Evolutionary conservation across 2,329 filamentous ascomycete genomes (phyloP).

Genomic region (Fusarium haematococcum): DNA sequence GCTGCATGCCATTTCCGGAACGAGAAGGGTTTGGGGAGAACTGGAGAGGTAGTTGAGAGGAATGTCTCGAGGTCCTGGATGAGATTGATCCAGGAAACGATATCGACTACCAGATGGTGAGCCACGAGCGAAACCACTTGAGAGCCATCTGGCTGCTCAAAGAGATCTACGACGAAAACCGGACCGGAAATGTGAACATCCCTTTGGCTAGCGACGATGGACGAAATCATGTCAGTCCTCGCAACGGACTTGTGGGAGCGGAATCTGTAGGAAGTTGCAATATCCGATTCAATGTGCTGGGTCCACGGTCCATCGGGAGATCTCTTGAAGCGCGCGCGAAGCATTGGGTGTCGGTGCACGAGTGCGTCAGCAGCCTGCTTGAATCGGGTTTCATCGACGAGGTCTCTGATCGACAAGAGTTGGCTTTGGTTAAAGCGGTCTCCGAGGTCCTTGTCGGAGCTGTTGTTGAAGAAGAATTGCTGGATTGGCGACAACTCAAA

Average conservation of each 20-base stretch:
- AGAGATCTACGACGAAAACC: slow-evolving; percentile 16
- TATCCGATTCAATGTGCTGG: slow-evolving; percentile 40
- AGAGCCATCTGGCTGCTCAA: neutral
- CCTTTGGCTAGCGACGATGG: slow-evolving; percentile 5
- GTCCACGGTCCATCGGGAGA: slow-evolving; percentile 21
- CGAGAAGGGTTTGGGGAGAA: slow-evolving; percentile 40
- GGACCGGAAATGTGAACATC: slow-evolving; percentile 7
- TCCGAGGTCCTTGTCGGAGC: slow-evolving; percentile 36
- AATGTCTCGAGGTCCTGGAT: slow-evolving; percentile 57
- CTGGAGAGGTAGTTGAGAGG: slow-evolving; percentile 39
- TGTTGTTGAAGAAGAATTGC: slow-evolving; percentile 53
- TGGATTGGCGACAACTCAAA: slow-evolving; percentile 60
- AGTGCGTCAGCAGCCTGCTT: slow-evolving; percentile 39
- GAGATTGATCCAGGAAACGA: slow-evolving; percentile 60
- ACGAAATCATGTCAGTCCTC: neutral
- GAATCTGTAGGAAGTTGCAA: slow-evolving; percentile 35
- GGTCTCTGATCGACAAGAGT: slow-evolving; percentile 47
- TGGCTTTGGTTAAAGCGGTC: slow-evolving; percentile 60
- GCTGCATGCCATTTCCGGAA: slow-evolving; percentile 54
- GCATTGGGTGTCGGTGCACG: slow-evolving; percentile 50
- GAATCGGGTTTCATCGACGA: slow-evolving; percentile 25
- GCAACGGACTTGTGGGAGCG: slow-evolving; percentile 23
- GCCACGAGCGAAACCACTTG: slow-evolving; percentile 48
- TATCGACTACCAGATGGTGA: slow-evolving; percentile 56
- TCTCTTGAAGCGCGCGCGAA: slow-evolving; percentile 49